Evolutionary conservation across 2,329 filamentous ascomycete species (phyloP), one percentile per base, ranked within the genome.

Genomic region (Hypomyces rosellus): DNA sequence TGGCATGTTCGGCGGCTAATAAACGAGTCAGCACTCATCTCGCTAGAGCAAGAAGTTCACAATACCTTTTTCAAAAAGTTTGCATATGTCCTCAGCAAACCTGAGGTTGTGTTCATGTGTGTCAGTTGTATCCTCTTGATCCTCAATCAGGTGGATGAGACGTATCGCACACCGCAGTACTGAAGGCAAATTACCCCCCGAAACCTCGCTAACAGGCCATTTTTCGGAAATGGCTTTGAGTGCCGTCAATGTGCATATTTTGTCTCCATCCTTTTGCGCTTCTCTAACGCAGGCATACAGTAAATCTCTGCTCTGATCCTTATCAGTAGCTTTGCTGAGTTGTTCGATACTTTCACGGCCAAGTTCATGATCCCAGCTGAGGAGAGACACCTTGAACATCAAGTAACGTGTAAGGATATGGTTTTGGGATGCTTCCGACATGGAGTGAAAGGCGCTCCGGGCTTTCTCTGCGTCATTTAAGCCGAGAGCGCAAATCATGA

Each of bases 251-350:
- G 84, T 79, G 55, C 85, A 81, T 0, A 71, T 55, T 46, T 77
- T 82, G 54, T 89, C 80, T 0, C 82, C 81, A 1, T 72, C 71
- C 54, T 81, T 74, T 45, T 90, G 83, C 3, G 89, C 86, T 64
- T 95, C 89, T 25, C 89, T 70, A 18, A 89, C 80, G 59, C 90
- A 96, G 1, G 89, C 87, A 56, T 91, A 89, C 1, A 96, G 72
- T 40, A 89, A 79, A 13, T 82, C 81, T 16, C 74, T 71, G 2
- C 55, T 58, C 30, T 59, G 50, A 34, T 84, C 77, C 18, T 77
- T 74, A 1, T 71, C 63, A 0, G 74, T 72, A 6, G 71, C 63
- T n/a, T 73, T 73, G 49, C 75, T 77, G 22, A 96, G 69, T 2
- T 69, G 64, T 22, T 81, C 71, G 2, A 95, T 75, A 60, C 84